Percentiles rank a stretch among this genome's conserved stretches.
phyloP scores from a whole-genome alignment of 805 yeast species.

The Zygoascus flipseniorum region DNA sequence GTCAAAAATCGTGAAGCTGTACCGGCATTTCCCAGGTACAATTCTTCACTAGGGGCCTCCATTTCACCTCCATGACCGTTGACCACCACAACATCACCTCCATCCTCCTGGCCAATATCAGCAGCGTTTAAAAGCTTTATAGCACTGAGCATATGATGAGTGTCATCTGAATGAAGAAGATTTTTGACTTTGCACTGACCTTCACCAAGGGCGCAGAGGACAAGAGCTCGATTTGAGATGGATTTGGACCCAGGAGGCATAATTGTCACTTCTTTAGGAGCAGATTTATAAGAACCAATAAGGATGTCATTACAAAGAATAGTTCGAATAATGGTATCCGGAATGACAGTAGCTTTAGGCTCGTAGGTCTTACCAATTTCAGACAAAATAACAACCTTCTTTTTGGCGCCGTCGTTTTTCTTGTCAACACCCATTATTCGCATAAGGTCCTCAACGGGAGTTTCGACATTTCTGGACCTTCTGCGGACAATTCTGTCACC shows the following conservation, averaged over 20 bases:
- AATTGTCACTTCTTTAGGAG: constrained; percentile 35
- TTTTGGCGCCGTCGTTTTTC: constrained; percentile 88
- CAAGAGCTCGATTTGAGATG: constrained; percentile 88
- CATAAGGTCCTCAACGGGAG: constrained; percentile 69
- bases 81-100: constrained; percentile 77
- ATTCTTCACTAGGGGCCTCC: constrained; percentile 51
- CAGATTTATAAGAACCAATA: constrained; percentile 47
- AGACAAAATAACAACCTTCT: constrained; percentile 76
- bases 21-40: constrained; percentile 95
- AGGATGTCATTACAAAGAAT: constrained; percentile 73
- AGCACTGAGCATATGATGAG: constrained; percentile 89
- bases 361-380: constrained; percentile 86
- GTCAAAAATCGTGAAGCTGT: constrained; percentile 95
- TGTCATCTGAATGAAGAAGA: constrained; percentile 91
- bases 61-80: constrained; percentile 77
- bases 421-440: constrained; percentile 91
- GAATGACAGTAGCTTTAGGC: constrained; percentile 74
- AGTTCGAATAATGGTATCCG: constrained; percentile 71
- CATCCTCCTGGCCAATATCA: constrained; percentile 68
- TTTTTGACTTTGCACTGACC: constrained; percentile 81
- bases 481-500: constrained; percentile 64
- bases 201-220: constrained; percentile 82
- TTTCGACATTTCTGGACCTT: constrained; percentile 57
- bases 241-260: constrained; percentile 97
- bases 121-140: constrained; percentile 76